Conservation (phyloP, 2,329 filamentous ascomycete species). For the Myriangium duriaei region DNA sequence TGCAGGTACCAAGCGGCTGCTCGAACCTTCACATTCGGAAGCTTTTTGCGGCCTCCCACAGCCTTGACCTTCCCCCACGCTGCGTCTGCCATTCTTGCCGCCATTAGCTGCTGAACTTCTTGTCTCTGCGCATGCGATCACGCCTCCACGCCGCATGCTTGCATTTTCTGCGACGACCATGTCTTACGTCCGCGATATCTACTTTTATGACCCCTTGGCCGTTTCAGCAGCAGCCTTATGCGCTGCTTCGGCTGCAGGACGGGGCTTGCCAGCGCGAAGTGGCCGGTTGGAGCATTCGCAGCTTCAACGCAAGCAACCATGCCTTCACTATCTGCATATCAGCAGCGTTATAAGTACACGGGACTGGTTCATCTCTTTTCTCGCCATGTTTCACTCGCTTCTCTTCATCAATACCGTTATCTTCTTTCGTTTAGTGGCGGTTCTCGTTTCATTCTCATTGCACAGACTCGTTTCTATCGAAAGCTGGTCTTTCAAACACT, state of each 20-base stretch:
- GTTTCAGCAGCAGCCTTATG: too few species aligned
- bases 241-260: neutral
- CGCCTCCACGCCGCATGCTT: too few species aligned
- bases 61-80: neutral
- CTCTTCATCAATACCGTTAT: too few species aligned
- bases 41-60: too few species aligned
- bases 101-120: neutral
- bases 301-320: too few species aligned
- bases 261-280: neutral
- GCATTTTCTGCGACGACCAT: too few species aligned
- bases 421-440: neutral
- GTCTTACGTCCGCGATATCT: too few species aligned
- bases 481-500: neutral
- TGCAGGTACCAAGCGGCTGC: neutral
- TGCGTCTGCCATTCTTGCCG: neutral
- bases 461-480: neutral
- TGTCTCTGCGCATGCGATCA: too few species aligned
- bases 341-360: neutral
- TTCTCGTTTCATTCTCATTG: neutral
- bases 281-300: too few species aligned
- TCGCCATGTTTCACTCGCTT: neutral
- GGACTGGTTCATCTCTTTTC: neutral
- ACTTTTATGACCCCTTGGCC: too few species aligned
- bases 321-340: too few species aligned
- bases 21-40: too few species aligned